Evolutionary conservation across 192 early-diverging fungal genomes (phyloP).

Genomic region (Nowakowskiella sp.): DNA sequence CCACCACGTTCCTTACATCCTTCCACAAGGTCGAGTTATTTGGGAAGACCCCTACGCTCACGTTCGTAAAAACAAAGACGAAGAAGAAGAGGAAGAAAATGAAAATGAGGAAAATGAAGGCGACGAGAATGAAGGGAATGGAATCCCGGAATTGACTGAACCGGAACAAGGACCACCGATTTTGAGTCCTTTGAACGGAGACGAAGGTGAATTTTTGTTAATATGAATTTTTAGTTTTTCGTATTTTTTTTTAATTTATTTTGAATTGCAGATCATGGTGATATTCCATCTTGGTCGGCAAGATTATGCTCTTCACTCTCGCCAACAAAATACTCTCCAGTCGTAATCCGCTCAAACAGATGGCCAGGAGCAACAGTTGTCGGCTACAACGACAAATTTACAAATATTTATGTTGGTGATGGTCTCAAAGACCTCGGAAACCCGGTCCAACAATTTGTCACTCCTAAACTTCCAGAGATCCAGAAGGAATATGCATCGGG

Average conservation of each 20-base stretch:
- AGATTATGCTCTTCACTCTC: slow-evolving; percentile 34
- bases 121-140: slow-evolving; percentile 18
- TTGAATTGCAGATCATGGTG: slow-evolving; percentile 23
- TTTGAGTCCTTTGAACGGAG: slow-evolving; percentile 29
- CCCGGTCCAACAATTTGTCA: slow-evolving; percentile 22
- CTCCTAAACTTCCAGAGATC: slow-evolving; percentile 33
- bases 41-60: slow-evolving; percentile 48
- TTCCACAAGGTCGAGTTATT: slow-evolving; percentile 46
- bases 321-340: slow-evolving; percentile 45
- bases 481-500: slow-evolving; percentile 37
- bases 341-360: slow-evolving; percentile 39
- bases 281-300: slow-evolving; percentile 38
- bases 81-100: slow-evolving; percentile 22
- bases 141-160: slow-evolving; percentile 15
- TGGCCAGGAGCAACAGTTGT: slow-evolving; percentile 51
- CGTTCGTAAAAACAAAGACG: slow-evolving; percentile 24
- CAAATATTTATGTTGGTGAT: slow-evolving; percentile 55
- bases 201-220: slow-evolving; percentile 32
- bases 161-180: slow-evolving; percentile 45
- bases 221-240: background rate
- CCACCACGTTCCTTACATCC: slow-evolving; percentile 54
- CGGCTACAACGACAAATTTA: slow-evolving; percentile 56
- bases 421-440: slow-evolving; percentile 39
- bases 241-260: slow-evolving; percentile 14
- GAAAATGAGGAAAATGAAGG: slow-evolving; percentile 23